Evolutionary conservation across 352 stramenopile species (phyloP), one percentile per base, ranked within the genome.

Genomic region (Pythium monospermum): DNA sequence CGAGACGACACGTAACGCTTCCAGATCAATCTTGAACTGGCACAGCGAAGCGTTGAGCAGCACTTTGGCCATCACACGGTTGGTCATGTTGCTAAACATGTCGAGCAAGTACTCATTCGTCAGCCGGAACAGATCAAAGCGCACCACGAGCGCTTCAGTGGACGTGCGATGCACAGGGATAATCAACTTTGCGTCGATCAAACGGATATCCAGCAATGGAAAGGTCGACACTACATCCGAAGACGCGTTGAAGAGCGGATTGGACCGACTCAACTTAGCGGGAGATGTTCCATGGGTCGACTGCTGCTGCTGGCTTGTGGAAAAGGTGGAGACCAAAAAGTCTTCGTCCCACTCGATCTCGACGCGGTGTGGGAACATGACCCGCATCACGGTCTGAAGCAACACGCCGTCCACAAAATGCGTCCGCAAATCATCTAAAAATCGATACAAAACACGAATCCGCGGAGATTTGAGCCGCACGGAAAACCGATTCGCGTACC

Each of bases 181-280:
- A 43, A 85, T 72, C 18, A 94, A 36, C 36, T 86, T 71, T 2
- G 80, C 68, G 52, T 94, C 81, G 38, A 80, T 58, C 0, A 94
- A 37, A 15, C 71, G 69, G 49, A 94, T 61, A 52, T 90, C 77
- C 15, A 94, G 33, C 0, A 91, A 58, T 8, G 83, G 83, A 43
- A 94, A 94, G 64, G 83, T 85, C 11, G 83, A 94, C 4, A 94
- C 80, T 26, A 91, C 71, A 27, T 91, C 82, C 28, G 71, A 77
- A 19, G 50, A 13, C 6, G 45, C n/a, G 2, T 38, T 42, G 31
- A 53, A 60, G 6, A 57, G 12, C 10, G 51, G 50, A 6, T 8
- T 23, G 5, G 43, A 37, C 37, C 38, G 22, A 28, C 45, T 52
- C 8, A 40, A 42, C 10, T 31, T 35, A 25, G 32, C 43, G n/a